These are phyloP conservation scores for Metschnikowia chrysomelidarum DNA, from an alignment of 805 yeast species.

Conservation along the genomic window DNA sequence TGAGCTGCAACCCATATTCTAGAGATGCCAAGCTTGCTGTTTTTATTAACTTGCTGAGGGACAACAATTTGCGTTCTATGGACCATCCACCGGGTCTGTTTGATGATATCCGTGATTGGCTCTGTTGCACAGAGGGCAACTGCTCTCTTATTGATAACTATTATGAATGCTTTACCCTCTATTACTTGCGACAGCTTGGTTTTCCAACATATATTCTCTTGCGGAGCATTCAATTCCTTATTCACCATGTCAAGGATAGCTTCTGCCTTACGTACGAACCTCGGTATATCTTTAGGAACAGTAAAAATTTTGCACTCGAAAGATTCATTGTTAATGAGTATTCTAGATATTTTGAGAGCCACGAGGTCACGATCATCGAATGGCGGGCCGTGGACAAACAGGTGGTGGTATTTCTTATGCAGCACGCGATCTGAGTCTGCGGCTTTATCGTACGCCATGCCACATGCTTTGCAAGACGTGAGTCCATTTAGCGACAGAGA, in stretches of 20 bases:
- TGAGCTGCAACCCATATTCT: conserved; percentile 44
- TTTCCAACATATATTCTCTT: conserved; percentile 34
- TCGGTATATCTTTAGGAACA: conserved; percentile 22
- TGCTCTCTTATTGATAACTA: conserved; percentile 44
- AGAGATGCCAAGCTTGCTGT: conserved; percentile 37
- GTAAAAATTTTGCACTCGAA: conserved; percentile 19
- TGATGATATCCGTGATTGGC: conserved; percentile 23
- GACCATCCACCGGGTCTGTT: conserved; percentile 59
- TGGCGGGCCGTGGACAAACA: conserved; percentile 46
- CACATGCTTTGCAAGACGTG: conserved; percentile 47
- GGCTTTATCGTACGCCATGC: conserved; percentile 50
- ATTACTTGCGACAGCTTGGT: not conserved
- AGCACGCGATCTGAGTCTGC: conserved; percentile 40
- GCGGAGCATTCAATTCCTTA: conserved; percentile 56
- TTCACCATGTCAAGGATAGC: conserved; percentile 52
- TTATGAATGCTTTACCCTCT: conserved; percentile 43
- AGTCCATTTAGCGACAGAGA: conserved; percentile 8
- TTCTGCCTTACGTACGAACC: conserved; percentile 27
- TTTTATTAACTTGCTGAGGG: conserved; percentile 40
- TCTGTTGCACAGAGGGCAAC: conserved; percentile 60
- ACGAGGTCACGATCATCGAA: conserved; percentile 35
- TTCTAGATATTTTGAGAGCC: conserved; percentile 28
- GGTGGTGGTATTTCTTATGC: conserved; percentile 53
- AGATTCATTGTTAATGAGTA: conserved; percentile 13
- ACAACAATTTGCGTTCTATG: conserved; percentile 50